A percentile compares a stretch with the other conserved stretches of the same genome.
These are phyloP conservation scores for Globisporangium cystogenes DNA, from an alignment of 352 stramenopile species.

Conservation along the genomic window DNA sequence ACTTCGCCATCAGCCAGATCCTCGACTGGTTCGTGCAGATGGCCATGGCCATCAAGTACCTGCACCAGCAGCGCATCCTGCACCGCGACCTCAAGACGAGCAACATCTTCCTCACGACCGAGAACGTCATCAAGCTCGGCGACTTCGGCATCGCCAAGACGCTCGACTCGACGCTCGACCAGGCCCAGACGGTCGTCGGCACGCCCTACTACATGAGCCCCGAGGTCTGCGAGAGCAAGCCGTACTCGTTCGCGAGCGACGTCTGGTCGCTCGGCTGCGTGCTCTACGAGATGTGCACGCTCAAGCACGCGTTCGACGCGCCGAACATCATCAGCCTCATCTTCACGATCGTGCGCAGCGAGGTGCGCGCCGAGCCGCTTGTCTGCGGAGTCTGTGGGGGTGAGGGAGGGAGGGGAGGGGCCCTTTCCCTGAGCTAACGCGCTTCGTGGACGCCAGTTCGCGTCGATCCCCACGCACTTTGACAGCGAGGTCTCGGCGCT, in stretches of 20 bases:
- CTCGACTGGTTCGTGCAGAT: conserved; percentile 93
- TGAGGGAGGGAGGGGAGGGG: too few relatives aligned
- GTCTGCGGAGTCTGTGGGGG: too few relatives aligned
- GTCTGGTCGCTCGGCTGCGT: conserved; percentile 92
- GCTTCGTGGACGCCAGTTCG: conserved; percentile 20
- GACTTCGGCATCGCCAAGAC: conserved; percentile 93
- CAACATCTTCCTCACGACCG: conserved; percentile 88
- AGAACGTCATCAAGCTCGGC: conserved; percentile 88
- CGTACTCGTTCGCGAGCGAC: conserved; percentile 91
- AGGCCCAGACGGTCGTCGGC: conserved; percentile 88
- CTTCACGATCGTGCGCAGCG: conserved; percentile 81
- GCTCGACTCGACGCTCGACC: conserved; percentile 74
- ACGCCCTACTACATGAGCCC: conserved; percentile 94
- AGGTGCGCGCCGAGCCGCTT: conserved; percentile 34
- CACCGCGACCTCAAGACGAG: conserved; percentile 94
- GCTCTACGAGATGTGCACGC: conserved; percentile 85
- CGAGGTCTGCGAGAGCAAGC: conserved; percentile 90
- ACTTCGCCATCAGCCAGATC: conserved; percentile 59
- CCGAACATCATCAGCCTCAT: conserved; percentile 82
- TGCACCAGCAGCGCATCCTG: conserved; percentile 89
- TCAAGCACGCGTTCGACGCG: conserved; percentile 83
- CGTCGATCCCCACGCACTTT: conserved; percentile 48
- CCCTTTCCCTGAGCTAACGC: too few relatives aligned
- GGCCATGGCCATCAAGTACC: conserved; percentile 91
- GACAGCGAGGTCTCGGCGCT: conserved; percentile 50